Evolutionary conservation across 169 alveolate genomes (phyloP).

Genomic region (Cryptosporidium ryanae): DNA sequence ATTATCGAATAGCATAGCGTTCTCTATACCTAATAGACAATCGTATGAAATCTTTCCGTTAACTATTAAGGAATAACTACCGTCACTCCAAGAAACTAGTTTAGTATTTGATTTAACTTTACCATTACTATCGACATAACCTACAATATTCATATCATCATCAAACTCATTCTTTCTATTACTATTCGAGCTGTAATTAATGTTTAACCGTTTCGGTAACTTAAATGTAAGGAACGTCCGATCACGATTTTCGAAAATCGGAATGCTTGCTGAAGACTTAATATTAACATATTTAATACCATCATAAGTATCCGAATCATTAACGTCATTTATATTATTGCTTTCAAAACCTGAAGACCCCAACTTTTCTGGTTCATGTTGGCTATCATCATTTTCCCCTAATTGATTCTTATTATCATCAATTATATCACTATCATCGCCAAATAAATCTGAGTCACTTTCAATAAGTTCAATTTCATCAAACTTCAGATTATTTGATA

Average conservation of each 20-base stretch:
- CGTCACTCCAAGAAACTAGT: slow-evolving; percentile 67
- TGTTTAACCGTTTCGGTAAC: slow-evolving; percentile 54
- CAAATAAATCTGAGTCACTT: slow-evolving; percentile 69
- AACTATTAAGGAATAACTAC: slow-evolving; percentile 31
- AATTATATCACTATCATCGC: slow-evolving; percentile 11
- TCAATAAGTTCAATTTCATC: background rate
- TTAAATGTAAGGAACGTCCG: slow-evolving; percentile 29
- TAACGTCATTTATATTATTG: too few species aligned
- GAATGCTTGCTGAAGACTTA: background rate
- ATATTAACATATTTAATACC: slow-evolving; percentile 5
- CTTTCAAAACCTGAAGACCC: too few species aligned
- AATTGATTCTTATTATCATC: background rate
- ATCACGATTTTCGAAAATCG: slow-evolving; percentile 5
- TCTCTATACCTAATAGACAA: slow-evolving; percentile 48
- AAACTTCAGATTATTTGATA: background rate
- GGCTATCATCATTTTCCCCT: too few species aligned
- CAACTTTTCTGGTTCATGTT: too few species aligned
- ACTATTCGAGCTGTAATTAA: background rate
- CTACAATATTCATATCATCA: slow-evolving; percentile 3
- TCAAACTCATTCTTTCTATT: background rate
- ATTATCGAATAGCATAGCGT: slow-evolving; percentile 49
- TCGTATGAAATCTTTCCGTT: slow-evolving; percentile 26
- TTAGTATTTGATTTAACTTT: slow-evolving; percentile 28
- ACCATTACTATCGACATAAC: slow-evolving; percentile 23
- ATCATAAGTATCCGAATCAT: background rate